These are phyloP conservation scores for Aspergillus pseudonomiae DNA, from an alignment of 2,329 filamentous ascomycete genomes.

Conservation along the genomic window DNA sequence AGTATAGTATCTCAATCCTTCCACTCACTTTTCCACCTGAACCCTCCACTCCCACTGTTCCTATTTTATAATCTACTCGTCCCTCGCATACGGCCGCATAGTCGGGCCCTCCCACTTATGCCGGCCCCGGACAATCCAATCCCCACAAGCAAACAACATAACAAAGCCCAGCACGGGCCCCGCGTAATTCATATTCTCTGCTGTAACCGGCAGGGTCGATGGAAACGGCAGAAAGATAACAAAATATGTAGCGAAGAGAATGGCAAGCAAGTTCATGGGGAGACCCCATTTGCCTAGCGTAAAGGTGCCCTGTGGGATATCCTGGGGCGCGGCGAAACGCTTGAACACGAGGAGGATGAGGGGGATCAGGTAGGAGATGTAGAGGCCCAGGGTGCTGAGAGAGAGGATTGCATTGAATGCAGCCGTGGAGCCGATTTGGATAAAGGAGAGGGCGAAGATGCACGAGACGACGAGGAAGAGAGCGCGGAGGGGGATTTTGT, in stretches of 20 bases:
- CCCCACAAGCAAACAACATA: conserved; percentile 25
- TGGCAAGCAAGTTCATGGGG: conserved; percentile 30
- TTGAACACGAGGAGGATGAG: conserved; percentile 36
- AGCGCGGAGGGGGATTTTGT: conserved; percentile 45
- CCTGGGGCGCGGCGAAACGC: conserved; percentile 20
- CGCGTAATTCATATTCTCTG: conserved; percentile 39
- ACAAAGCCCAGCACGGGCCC: conserved; percentile 28
- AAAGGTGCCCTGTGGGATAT: conserved; percentile 30
- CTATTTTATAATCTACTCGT: too few species aligned
- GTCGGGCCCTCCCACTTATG: conserved; percentile 28
- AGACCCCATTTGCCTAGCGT: conserved; percentile 32
- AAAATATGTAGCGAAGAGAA: conserved; percentile 34
- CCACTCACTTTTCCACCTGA: too few species aligned
- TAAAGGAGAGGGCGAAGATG: conserved; percentile 40
- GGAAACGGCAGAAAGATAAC: conserved; percentile 38
- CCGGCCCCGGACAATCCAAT: conserved; percentile 29
- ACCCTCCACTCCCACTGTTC: too few species aligned
- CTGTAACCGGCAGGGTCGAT: conserved; percentile 31
- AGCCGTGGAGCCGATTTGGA: conserved; percentile 52
- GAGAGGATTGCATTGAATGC: conserved; percentile 58
- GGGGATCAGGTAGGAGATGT: conserved; percentile 53
- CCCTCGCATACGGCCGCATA: conserved; percentile 3
- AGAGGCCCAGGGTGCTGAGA: conserved; percentile 51
- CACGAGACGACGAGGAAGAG: conserved; percentile 30
- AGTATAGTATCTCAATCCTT: too few species aligned